These are phyloP conservation scores for Cyberlindnera bimundalis DNA, from an alignment of 805 yeast genomes.

Conservation along the genomic window DNA sequence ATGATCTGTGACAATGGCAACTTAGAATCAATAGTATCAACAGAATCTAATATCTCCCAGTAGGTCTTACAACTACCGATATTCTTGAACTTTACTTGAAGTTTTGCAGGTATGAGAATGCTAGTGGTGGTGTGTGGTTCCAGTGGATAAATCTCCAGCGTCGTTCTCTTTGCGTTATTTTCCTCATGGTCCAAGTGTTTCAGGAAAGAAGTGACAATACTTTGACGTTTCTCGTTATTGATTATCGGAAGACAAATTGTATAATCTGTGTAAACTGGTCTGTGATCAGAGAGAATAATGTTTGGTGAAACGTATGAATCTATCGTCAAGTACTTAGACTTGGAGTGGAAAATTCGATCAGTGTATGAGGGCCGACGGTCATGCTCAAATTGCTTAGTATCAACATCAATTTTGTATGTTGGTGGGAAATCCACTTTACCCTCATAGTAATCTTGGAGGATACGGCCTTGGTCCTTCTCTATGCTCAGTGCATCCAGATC, in stretches of 20 bases:
- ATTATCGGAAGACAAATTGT: constrained; percentile 32
- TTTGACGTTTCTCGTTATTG: constrained; percentile 35
- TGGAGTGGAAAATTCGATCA: constrained; percentile 48
- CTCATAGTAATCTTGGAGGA: constrained; percentile 47
- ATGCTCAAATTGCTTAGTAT: constrained; percentile 21
- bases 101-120: constrained; percentile 27
- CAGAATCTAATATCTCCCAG: constrained; percentile 37
- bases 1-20: constrained; percentile 19
- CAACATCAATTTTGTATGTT: constrained; percentile 43
- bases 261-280: constrained; percentile 46
- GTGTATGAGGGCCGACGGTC: constrained; percentile 57
- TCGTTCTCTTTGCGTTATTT: constrained; percentile 39
- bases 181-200: constrained; percentile 41
- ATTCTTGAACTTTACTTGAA: constrained; percentile 32
- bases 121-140: constrained; percentile 30
- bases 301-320: constrained; percentile 25
- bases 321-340: constrained; percentile 29
- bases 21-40: constrained; percentile 23
- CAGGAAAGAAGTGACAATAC: constrained; percentile 35
- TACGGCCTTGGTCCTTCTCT: constrained; percentile 31
- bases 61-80: constrained; percentile 34
- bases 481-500: constrained; percentile 41
- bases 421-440: constrained; percentile 48
- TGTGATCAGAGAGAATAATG: constrained; percentile 46
- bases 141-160: constrained; percentile 34